Base-by-base conservation (phyloP, 768 basidiomycete species). In the Termitomyces sp. region DNA sequence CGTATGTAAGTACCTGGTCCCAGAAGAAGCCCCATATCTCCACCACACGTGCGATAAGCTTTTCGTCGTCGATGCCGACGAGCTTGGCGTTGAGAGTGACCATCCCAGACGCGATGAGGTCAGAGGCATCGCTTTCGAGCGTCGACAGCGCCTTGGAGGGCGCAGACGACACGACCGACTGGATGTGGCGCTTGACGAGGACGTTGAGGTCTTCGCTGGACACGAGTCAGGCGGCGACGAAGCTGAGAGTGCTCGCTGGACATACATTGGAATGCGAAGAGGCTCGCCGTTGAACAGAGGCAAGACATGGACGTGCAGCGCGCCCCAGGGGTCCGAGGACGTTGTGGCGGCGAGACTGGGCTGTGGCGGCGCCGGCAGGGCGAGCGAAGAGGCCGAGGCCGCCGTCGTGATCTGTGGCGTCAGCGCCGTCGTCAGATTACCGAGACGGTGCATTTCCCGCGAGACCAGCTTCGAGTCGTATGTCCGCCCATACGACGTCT, bases 1-100 rank as follows among this genome's bases (percentile, higher is more conserved):
- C 75, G 65, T 93, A 94, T 8, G 91, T 88, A 7, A 94, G 73
- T 26, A 93, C 85, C 57, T 90, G 85, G 62, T 88, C 88, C 88
- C 90, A 96, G 70, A 97, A 97, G 75, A 96, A 95, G 14, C 79
- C 82, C 93, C 94, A 98, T 17, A 90, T 77, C 62, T 95, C 93
- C 2, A 93, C 89, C 17, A 96, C 78, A 28, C 91, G 78, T 5
- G 75, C 74, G 5, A 95, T 73, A 15, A 98, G 76, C 64, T 87
- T 82, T 38, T 87, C 85, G 42, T 95, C 93, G 26, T 93, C 88
- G 9, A 88, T 73, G 3, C 80, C 84, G 30, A 78, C 74, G 5
- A 98, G 76, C 63, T 91, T 94, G 0, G 92, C 84, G 61, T 91
- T 93, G 24, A 98, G 77, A 2, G 93, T 98, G 50, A 93, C 81